Base-by-base conservation (phyloP, 148 eudicot species). In the Chenopodium quinoa region DNA sequence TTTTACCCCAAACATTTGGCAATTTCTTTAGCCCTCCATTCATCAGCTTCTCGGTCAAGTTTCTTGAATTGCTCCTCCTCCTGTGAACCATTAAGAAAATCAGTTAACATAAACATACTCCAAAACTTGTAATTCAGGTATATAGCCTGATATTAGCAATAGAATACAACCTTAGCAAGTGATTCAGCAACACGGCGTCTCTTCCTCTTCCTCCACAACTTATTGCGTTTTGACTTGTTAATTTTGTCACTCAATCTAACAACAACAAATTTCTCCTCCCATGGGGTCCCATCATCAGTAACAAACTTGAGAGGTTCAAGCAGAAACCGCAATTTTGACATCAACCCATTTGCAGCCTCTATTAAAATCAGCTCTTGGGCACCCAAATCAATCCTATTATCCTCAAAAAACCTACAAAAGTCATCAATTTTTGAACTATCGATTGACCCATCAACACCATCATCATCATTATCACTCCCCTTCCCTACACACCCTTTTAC, bases 21-120 rank as follows among this genome's bases (percentile, higher is more conserved):
- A 63, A 93, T 91, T 86, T 93, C 99, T 85, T 89, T 89, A 80
- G 93, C 95, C 88, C 97, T 91, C 99, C 99, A 96, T 81, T 96
- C 99, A 90, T 96, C 98, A 73, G 94, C 99, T 88, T 92, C 93
- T 87, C 87, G 91, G 82, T 96, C 93, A 76, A 84, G 88, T 85
- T 87, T 83, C 75, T 92, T 97, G 78, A 91, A 93, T 25, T 48
- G 79, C 68, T 92, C 92, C 20, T 80, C 90, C 84, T 89, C 91
- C 99, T 96, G 81, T 23, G 68, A 1, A 56, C 67, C 77, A 89
- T 20, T 1, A 37, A 34, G 11, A 75, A 75, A 47, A 19, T 19
- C 12, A 31, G 25, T 32, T 17, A 48, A 77, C 14, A 73, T 29
- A 74, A 73, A 27, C 19, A 71, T 64, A 32, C 81, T 6, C 25